Conservation (phyloP, 2,329 filamentous ascomycete genomes). For the Ophiostoma quercus region DNA sequence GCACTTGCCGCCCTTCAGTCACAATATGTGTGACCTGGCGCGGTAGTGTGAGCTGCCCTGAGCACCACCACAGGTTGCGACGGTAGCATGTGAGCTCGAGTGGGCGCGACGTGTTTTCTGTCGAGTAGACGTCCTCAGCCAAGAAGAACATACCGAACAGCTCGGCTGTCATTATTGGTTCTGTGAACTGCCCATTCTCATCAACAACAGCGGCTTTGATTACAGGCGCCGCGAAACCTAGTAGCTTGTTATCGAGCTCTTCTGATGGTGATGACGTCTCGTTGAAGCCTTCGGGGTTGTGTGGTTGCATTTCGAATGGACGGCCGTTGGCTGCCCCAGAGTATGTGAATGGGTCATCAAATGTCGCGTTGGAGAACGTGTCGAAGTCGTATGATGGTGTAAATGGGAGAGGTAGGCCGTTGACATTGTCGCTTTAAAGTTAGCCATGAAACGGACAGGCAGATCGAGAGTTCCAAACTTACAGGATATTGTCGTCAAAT, state of each 20-base stretch:
- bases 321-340: slow-evolving; percentile 32
- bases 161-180: slow-evolving; percentile 66
- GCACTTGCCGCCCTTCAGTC: slow-evolving; percentile 68
- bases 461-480: slow-evolving; percentile 31
- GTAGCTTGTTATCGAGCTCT: slow-evolving; percentile 59
- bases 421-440: slow-evolving; percentile 39
- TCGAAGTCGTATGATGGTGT: slow-evolving; percentile 58
- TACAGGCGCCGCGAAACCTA: slow-evolving; percentile 65
- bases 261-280: slow-evolving; percentile 51
- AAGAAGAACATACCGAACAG: slow-evolving; percentile 86
- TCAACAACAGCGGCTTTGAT: slow-evolving; percentile 60
- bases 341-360: slow-evolving; percentile 62
- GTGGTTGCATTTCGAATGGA: slow-evolving; percentile 28
- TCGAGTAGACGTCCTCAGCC: slow-evolving; percentile 71
- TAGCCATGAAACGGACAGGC: neutral
- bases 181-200: slow-evolving; percentile 57
- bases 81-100: slow-evolving; percentile 91
- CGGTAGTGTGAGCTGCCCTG: slow-evolving; percentile 78
- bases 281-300: slow-evolving; percentile 27
- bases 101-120: slow-evolving; percentile 52
- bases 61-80: slow-evolving; percentile 91
- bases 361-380: slow-evolving; percentile 55
- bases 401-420: slow-evolving; percentile 46
- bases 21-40: slow-evolving; percentile 62
- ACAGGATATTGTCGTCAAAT: slow-evolving; percentile 56